Percentiles rank a stretch among this genome's conserved stretches.
phyloP scores from a whole-genome alignment of 108 stramenopile species.

The Stephanodiscus triporus region DNA sequence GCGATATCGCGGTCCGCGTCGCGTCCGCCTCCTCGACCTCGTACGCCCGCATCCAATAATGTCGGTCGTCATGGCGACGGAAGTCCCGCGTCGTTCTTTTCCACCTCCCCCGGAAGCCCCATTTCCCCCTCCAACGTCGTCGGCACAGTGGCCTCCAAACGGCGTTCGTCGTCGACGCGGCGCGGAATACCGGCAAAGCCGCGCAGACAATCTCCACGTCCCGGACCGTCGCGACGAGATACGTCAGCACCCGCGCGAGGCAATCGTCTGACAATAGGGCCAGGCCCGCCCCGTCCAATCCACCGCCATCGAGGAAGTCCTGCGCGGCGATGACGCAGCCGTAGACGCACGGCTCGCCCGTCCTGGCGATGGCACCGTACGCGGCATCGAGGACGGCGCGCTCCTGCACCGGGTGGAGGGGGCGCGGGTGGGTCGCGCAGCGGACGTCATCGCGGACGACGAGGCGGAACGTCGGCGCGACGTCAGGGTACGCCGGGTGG shows the following conservation, averaged over 20 bases:
- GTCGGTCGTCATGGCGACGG: neutral
- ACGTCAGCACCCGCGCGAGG: constrained; percentile 12
- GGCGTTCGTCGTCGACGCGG: constrained; percentile 13
- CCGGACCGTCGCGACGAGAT: constrained; percentile 4
- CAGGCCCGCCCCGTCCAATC: constrained; percentile 25
- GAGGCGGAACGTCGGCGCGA: neutral
- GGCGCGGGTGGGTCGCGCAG: neutral
- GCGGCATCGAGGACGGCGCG: neutral
- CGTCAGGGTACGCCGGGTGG: neutral
- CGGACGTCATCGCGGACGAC: neutral
- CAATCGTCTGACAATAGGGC: constrained; percentile 25
- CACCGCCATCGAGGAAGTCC: constrained; percentile 51
- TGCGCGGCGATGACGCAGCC: constrained; percentile 65
- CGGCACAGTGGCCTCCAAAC: constrained; percentile 28
- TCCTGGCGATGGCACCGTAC: neutral
- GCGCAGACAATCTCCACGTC: constrained; percentile 11
- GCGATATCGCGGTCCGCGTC: neutral
- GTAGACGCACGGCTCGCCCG: constrained; percentile 34
- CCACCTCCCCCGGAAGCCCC: constrained; percentile 25
- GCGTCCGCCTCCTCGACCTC: constrained; percentile 20
- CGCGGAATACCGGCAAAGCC: constrained; percentile 23
- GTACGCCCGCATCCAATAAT: constrained; percentile 27
- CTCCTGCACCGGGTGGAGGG: neutral
- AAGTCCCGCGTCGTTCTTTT: constrained; percentile 7
- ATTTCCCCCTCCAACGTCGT: constrained; percentile 19